Conservation (phyloP, 768 basidiomycete species). For the Cystofilobasidium macerans region DNA sequence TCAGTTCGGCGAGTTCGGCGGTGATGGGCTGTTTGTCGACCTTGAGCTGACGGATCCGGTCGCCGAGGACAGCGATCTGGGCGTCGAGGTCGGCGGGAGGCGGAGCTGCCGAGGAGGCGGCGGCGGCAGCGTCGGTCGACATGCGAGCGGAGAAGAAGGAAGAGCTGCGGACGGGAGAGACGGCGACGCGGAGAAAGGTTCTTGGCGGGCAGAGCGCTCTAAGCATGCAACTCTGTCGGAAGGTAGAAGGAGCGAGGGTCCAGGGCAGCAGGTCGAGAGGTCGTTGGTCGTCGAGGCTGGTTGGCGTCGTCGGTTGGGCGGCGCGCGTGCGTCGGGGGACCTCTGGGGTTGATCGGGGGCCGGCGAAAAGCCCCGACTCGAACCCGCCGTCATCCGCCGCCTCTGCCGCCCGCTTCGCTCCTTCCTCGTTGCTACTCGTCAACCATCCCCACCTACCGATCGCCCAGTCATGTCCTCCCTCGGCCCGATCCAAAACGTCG, state of each 20-base stretch:
- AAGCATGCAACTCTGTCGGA: too few relatives aligned
- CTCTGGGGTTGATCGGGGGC: too few relatives aligned
- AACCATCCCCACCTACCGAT: too few relatives aligned
- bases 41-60: constrained; percentile 23
- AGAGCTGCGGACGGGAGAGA: background rate
- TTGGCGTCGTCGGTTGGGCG: too few relatives aligned
- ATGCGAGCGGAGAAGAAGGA: background rate
- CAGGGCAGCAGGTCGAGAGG: too few relatives aligned
- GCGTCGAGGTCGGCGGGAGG: constrained; percentile 11
- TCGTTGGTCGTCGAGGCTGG: too few relatives aligned
- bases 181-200: too few relatives aligned
- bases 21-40: constrained; percentile 25
- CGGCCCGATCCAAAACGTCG: constrained; percentile 12
- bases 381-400: background rate
- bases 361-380: too few relatives aligned
- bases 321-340: too few relatives aligned
- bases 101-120: background rate
- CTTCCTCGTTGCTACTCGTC: background rate
- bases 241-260: too few relatives aligned
- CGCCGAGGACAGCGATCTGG: constrained; percentile 19
- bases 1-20: constrained; percentile 28
- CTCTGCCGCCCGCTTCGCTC: background rate
- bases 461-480: constrained; percentile 17
- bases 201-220: too few relatives aligned
- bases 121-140: background rate